Conservation (phyloP, 2,329 filamentous ascomycete species). For the Proliferodiscus dingleyae region DNA sequence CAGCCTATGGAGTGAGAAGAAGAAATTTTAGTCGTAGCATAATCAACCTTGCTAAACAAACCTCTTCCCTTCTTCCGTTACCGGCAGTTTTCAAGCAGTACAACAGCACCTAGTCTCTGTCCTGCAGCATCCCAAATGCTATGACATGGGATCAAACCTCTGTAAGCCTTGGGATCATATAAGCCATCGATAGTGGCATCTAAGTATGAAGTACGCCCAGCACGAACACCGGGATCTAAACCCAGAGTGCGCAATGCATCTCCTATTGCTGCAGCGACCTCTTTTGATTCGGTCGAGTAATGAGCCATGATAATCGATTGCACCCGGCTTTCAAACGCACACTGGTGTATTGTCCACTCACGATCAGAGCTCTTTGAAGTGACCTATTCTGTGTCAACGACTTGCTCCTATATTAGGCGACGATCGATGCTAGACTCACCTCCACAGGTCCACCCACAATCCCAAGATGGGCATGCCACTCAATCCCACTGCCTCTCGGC, state of each 20-base stretch:
- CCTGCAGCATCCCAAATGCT: constrained; percentile 40
- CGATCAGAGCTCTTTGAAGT: neutral
- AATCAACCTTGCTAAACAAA: neutral
- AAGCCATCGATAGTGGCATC: constrained; percentile 11
- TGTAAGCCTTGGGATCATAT: neutral
- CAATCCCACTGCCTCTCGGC: constrained; percentile 67
- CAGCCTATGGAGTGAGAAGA: too few species aligned
- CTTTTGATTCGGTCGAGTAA: neutral
- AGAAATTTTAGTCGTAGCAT: neutral
- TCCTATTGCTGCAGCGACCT: neutral
- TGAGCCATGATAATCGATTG: constrained; percentile 11
- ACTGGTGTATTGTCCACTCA: constrained; percentile 15
- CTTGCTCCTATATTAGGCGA: neutral
- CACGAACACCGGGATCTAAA: neutral
- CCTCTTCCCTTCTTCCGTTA: neutral
- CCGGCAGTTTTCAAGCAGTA: constrained; percentile 3
- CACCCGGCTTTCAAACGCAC: constrained; percentile 1
- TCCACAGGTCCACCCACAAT: constrained; percentile 32
- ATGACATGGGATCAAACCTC: constrained; percentile 36
- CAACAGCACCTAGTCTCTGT: constrained; percentile 28
- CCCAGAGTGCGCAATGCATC: constrained; percentile 6
- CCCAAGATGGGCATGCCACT: constrained; percentile 75
- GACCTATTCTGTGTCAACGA: neutral
- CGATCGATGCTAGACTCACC: constrained; percentile 15
- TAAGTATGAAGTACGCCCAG: constrained; percentile 14